Conservation (phyloP, 1,139 yeast genomes). For the Debaryomycetaceae sp. region DNA sequence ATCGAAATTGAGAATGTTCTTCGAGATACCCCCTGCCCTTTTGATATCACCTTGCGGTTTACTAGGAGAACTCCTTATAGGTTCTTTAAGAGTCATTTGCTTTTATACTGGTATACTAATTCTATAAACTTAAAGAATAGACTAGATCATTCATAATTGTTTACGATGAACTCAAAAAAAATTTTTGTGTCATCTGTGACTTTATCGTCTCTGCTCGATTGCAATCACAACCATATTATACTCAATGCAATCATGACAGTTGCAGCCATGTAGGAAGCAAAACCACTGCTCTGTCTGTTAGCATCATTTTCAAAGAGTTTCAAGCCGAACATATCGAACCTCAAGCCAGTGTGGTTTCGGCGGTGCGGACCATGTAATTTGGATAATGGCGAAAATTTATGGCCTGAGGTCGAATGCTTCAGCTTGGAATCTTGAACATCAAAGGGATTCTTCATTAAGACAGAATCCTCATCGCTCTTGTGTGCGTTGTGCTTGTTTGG, state of each 20-base stretch:
- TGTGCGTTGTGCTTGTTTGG: not conserved
- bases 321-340: constrained; percentile 1
- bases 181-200: constrained; percentile 1
- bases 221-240: constrained; percentile 1
- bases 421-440: not conserved
- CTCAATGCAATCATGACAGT: constrained; percentile 3
- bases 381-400: not conserved
- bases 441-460: not conserved
- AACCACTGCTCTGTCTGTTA: not conserved
- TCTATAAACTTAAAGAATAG: not conserved
- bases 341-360: not conserved
- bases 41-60: constrained; percentile 2
- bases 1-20: constrained; percentile 23
- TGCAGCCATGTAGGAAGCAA: constrained; percentile 6
- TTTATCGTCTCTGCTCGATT: not conserved
- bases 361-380: not conserved
- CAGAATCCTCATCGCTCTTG: not conserved
- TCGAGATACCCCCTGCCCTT: not conserved
- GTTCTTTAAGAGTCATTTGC: not conserved
- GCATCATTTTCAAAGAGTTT: constrained; percentile 1
- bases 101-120: not conserved
- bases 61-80: constrained; percentile 10
- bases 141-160: not conserved
- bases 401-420: not conserved
- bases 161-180: not conserved